Evolutionary conservation across 441 rosid species (phyloP).

Genomic region (Jatropha multifida): DNA sequence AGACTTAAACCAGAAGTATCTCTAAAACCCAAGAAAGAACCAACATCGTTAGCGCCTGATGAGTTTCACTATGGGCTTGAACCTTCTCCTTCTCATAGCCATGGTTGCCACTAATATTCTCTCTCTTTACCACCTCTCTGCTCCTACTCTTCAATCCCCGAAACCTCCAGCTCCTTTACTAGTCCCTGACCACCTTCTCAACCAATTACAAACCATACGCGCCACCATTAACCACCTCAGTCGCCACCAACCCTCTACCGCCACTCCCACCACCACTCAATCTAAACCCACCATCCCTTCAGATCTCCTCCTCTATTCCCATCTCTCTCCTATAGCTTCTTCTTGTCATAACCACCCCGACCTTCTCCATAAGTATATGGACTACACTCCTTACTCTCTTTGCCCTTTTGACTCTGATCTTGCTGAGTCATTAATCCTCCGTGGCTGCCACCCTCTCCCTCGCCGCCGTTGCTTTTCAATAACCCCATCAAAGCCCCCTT

Average conservation of each 20-base stretch:
- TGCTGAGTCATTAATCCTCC: slow-evolving; percentile 77
- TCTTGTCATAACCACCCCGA: slow-evolving; percentile 88
- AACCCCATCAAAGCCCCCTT: slow-evolving; percentile 57
- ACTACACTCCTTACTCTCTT: slow-evolving; percentile 72
- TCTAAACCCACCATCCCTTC: slow-evolving; percentile 44
- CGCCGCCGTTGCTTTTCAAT: slow-evolving; percentile 96
- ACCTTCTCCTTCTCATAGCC: slow-evolving; percentile 70
- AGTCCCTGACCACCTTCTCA: slow-evolving; percentile 78
- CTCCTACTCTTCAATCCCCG: slow-evolving; percentile 62
- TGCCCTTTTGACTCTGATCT: slow-evolving; percentile 73
- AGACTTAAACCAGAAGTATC: not conserved
- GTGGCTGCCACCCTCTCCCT: slow-evolving; percentile 93
- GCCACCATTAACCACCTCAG: slow-evolving; percentile 88
- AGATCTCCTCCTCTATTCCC: slow-evolving; percentile 84
- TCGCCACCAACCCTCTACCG: slow-evolving; percentile 57
- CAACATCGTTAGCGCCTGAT: slow-evolving; percentile 22
- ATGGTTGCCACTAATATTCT: slow-evolving; percentile 98
- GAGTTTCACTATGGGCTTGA: slow-evolving; percentile 86
- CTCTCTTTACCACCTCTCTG: slow-evolving; percentile 90
- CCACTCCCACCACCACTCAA: slow-evolving; percentile 23
- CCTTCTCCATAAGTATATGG: slow-evolving; percentile 87
- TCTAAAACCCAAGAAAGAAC: not conserved
- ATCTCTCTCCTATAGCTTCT: slow-evolving; percentile 78
- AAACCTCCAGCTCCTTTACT: slow-evolving; percentile 44
- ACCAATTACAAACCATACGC: slow-evolving; percentile 80